Base-by-base conservation (phyloP, 345 rosid genomes). In the Salix suchowensis region DNA sequence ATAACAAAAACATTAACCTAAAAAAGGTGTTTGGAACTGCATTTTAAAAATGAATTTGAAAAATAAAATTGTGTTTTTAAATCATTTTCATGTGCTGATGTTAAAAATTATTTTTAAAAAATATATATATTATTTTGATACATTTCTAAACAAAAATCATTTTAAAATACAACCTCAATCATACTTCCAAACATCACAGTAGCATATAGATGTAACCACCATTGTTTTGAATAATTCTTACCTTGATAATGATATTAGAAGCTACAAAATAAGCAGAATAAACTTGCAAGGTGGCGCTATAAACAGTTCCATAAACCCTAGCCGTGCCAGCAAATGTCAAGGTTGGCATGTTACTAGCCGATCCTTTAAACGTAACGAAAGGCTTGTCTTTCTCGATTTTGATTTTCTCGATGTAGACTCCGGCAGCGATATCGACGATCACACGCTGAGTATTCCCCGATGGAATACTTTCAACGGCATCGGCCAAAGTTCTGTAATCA, bases 191-290 rank as follows among this genome's bases (percentile, higher is more conserved):
- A 24, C 24, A 24, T 0, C 24, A 0, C 24, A 24, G 0, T 0
- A 24, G 24, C 24, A 24, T 24, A 24, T 24, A 24, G 0, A 24
- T 24, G 24, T 0, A 30, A 5, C 37, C 30, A 64, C 14, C 7
- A 28, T 28, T 24, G 2, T 64, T 6, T 14, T 26, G n/a, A 21
- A 2, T 3, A 4, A 23, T 34, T 52, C 50, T n/a, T 79, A 91
- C 94, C 88, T 54, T 73, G 55, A 92, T 24, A 65, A 84, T 68
- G 44, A 94, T 16, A 78, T 90, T 92, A 6, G 71, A 61, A 11
- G 90, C 97, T 28, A 84, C 73, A 80, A 94, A 94, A 72, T 85
- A 89, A 71, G 89, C 91, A n/a, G 91, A 75, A 55, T 83, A 82
- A 11, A 82, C 87, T 2, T 86, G 85, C 68, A 94, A 55, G 23